Conservation (phyloP, 345 rosid species). For the Populus simonii region DNA sequence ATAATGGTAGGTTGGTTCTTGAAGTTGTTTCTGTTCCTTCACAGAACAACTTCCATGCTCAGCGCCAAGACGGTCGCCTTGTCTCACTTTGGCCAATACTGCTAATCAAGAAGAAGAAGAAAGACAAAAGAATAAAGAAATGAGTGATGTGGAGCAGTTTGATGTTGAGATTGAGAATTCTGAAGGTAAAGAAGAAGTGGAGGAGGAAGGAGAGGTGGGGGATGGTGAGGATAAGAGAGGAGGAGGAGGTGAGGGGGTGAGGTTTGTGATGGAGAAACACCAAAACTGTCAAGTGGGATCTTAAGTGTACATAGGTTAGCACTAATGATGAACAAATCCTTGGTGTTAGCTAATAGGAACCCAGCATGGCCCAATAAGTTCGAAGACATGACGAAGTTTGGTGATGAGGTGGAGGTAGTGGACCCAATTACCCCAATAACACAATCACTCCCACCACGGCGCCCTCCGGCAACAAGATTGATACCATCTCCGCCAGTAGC, state of each 20-base stretch:
- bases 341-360: conserved; percentile 42
- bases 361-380: conserved; percentile 45
- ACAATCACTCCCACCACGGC: conserved; percentile 56
- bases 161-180: conserved; percentile 17
- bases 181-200: conserved; percentile 23
- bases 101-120: conserved; percentile 11
- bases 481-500: conserved; percentile 30
- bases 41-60: conserved; percentile 63
- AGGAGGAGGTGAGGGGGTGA: conserved; percentile 4
- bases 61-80: conserved; percentile 86
- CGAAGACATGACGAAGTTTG: conserved; percentile 25
- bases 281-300: conserved; percentile 39
- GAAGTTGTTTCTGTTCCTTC: conserved; percentile 81
- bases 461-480: conserved; percentile 38
- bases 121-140: not conserved
- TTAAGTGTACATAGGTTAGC: conserved; percentile 57
- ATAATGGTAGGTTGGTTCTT: conserved; percentile 81
- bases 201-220: conserved; percentile 13
- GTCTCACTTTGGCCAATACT: conserved; percentile 56
- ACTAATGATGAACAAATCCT: conserved; percentile 45
- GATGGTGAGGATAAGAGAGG: conserved; percentile 7
- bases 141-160: conserved; percentile 1
- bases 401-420: conserved; percentile 19
- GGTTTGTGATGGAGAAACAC: conserved; percentile 25
- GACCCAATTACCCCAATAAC: conserved; percentile 35